Evolutionary conservation across 2,329 filamentous ascomycete genomes (phyloP).

Genomic region (Sarocladiaceae sp.): DNA sequence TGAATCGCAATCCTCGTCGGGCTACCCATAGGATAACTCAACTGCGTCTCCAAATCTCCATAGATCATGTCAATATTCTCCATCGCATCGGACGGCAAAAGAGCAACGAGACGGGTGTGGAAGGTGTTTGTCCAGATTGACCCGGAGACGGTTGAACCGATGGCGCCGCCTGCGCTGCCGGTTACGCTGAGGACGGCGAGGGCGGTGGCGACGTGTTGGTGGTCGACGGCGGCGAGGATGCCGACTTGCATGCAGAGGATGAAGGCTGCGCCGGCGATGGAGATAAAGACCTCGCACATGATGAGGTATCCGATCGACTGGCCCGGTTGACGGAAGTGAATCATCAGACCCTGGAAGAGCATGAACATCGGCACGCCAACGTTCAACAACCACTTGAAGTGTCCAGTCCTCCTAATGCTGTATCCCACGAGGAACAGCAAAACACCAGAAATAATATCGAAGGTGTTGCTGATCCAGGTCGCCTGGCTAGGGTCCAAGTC

Average conservation of each 20-base stretch:
- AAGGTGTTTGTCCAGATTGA: slow-evolving; percentile 20
- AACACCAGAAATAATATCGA: slow-evolving; percentile 8
- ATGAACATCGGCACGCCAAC: slow-evolving; percentile 27
- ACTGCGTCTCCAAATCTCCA: slow-evolving; percentile 43
- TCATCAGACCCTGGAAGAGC: slow-evolving; percentile 34
- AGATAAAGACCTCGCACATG: slow-evolving; percentile 40
- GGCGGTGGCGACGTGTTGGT: slow-evolving; percentile 19
- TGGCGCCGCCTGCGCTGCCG: slow-evolving; percentile 15
- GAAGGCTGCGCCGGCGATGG: slow-evolving; percentile 23
- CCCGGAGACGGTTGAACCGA: slow-evolving; percentile 17
- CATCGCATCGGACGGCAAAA: slow-evolving; percentile 38
- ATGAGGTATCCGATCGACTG: slow-evolving; percentile 29
- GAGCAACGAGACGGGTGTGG: slow-evolving; percentile 36
- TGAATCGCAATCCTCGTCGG: slow-evolving; percentile 47
- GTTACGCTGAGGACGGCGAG: slow-evolving; percentile 17
- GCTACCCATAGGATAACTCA: slow-evolving; percentile 40
- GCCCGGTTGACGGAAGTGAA: slow-evolving; percentile 33
- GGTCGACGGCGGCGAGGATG: slow-evolving; percentile 20
- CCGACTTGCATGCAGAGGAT: slow-evolving; percentile 25
- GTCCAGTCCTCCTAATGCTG: not conserved
- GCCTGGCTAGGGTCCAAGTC: slow-evolving; percentile 31
- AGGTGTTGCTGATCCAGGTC: slow-evolving; percentile 19
- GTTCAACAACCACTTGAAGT: slow-evolving; percentile 13
- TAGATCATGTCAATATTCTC: slow-evolving; percentile 45
- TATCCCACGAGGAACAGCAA: slow-evolving; percentile 10